These are phyloP conservation scores for Cydonia oblonga DNA, from an alignment of 331 rosid species.

Conservation along the genomic window DNA sequence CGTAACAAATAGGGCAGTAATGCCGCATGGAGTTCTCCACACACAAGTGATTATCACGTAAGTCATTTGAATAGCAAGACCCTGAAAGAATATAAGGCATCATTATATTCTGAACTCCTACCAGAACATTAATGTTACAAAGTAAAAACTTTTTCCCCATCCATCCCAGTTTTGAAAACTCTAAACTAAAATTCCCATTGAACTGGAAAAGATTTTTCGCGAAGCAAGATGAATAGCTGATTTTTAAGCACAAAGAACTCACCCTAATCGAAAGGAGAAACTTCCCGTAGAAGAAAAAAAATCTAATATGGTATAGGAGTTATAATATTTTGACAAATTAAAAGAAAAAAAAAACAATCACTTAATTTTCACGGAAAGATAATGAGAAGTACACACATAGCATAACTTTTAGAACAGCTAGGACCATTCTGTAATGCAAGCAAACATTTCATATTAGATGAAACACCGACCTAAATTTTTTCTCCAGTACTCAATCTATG, in stretches of 20 bases:
- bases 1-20: slow-evolving; percentile 90
- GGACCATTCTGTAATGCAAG: neutral
- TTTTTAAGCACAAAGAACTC: neutral
- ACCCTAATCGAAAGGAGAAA: neutral
- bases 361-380: neutral
- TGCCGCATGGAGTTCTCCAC: slow-evolving; percentile 92
- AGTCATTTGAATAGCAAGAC: slow-evolving; percentile 54
- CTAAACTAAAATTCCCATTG: neutral
- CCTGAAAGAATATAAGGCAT: slow-evolving; percentile 31
- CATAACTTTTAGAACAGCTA: neutral
- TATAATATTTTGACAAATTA: neutral
- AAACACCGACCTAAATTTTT: neutral
- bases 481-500: neutral
- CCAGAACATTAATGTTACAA: neutral
- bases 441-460: neutral
- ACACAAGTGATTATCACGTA: slow-evolving; percentile 67
- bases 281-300: neutral
- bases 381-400: too few species aligned
- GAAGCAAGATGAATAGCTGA: neutral
- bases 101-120: neutral
- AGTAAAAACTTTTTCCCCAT: neutral
- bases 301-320: neutral
- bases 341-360: neutral
- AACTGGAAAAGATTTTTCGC: neutral
- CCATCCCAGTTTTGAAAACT: neutral